These are phyloP conservation scores for Jatropha multifida DNA, from an alignment of 441 rosid species.

Conservation along the genomic window DNA sequence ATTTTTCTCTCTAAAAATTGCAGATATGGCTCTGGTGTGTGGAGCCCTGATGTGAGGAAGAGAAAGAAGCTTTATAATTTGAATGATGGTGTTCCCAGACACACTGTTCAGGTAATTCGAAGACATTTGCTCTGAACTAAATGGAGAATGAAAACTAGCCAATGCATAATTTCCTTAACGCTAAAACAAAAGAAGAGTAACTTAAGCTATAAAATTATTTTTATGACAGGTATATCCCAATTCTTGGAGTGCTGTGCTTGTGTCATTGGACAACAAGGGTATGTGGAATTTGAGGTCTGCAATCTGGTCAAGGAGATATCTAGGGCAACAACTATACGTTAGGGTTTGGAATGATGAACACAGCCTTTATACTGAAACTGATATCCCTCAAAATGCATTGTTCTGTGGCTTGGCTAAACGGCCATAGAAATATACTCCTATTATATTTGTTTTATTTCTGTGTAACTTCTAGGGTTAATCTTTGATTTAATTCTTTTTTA, in stretches of 20 bases:
- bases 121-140: too few relatives aligned
- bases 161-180: too few relatives aligned
- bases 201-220: not conserved
- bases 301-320: conserved; percentile 47
- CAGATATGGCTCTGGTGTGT: conserved; percentile 1
- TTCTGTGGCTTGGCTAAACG: conserved; percentile 46
- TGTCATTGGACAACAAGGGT: conserved; percentile 63
- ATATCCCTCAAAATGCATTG: conserved; percentile 39
- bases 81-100: conserved; percentile 1
- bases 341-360: conserved; percentile 47
- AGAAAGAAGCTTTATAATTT: conserved; percentile 4
- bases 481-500: not conserved
- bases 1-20: not conserved
- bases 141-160: too few relatives aligned
- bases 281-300: conserved; percentile 64
- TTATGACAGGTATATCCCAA: conserved; percentile 39
- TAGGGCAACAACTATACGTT: conserved; percentile 52
- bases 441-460: not conserved
- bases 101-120: conserved; percentile 1
- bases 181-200: not conserved
- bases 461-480: not conserved
- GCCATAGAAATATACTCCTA: conserved; percentile 15
- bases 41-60: not conserved
- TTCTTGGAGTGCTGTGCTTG: conserved; percentile 45
- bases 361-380: conserved; percentile 41